Evolutionary conservation across 768 basidiomycete genomes (phyloP).

Genomic region (Floccularia luteovirens): DNA sequence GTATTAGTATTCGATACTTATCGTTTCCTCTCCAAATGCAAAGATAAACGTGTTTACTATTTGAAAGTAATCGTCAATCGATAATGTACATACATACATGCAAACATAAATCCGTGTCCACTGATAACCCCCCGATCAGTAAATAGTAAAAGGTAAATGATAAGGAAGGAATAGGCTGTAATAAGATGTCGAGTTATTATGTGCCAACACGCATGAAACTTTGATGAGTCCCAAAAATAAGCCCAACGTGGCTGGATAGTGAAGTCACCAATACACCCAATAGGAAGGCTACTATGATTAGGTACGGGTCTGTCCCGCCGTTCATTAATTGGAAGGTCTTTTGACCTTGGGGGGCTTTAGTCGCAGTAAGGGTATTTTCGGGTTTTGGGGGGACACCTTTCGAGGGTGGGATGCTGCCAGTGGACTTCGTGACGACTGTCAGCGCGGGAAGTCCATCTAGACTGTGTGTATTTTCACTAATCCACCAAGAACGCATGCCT

Average conservation of each 20-base stretch:
- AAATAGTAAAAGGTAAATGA: too few relatives aligned
- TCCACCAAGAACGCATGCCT: constrained; percentile 54
- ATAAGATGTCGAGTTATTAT: too few relatives aligned
- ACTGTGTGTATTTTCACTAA: constrained; percentile 36
- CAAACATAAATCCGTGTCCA: too few relatives aligned
- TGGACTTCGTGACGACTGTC: constrained; percentile 15
- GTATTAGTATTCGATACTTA: constrained; percentile 7
- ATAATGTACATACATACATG: not conserved
- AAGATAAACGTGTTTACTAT: not conserved
- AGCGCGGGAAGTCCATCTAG: constrained; percentile 53
- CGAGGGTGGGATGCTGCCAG: not conserved
- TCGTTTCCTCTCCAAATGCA: constrained; percentile 2
- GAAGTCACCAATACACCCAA: constrained; percentile 4
- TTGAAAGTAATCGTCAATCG: not conserved
- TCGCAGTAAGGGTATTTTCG: too few relatives aligned
- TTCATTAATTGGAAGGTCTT: too few relatives aligned
- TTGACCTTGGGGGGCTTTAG: too few relatives aligned
- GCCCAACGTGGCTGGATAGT: constrained; percentile 2
- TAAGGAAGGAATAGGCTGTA: not conserved
- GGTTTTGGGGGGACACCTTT: not conserved
- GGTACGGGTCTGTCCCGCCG: not conserved
- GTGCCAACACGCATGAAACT: not conserved
- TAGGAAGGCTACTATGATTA: constrained; percentile 4
- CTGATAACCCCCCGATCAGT: too few relatives aligned
- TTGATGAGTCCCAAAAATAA: not conserved